Evolutionary conservation across 1,284 basidiomycete species (phyloP).

Genomic region (Cryptococcus sp.): DNA sequence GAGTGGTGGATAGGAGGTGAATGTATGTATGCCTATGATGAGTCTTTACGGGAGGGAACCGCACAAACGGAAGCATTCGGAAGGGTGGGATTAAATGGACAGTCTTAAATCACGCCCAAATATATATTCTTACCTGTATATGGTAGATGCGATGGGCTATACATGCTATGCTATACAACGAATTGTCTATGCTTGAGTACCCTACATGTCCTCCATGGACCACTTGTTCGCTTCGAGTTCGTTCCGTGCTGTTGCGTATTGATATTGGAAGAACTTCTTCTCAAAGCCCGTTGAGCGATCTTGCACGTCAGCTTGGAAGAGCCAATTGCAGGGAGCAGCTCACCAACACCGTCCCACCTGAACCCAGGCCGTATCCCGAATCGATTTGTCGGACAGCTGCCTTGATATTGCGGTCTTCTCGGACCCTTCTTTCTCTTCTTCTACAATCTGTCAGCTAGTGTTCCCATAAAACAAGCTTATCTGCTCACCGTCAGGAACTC

Average conservation of each 20-base stretch:
- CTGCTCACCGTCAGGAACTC: conserved; percentile 79
- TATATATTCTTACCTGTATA: neutral
- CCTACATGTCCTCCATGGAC: conserved; percentile 84
- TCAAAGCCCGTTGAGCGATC: conserved; percentile 93
- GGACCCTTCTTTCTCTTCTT: conserved; percentile 65
- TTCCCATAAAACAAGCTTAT: neutral
- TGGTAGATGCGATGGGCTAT: no score
- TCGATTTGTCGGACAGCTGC: conserved; percentile 88
- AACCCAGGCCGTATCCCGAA: conserved; percentile 93
- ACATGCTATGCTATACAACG: no score
- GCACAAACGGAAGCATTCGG: neutral
- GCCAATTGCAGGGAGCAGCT: conserved; percentile 37
- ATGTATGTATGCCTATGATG: neutral
- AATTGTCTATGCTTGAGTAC: neutral
- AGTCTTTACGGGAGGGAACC: neutral
- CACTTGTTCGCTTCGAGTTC: conserved; percentile 69
- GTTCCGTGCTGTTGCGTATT: conserved; percentile 65
- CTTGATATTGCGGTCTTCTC: conserved; percentile 74
- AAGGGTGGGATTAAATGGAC: neutral
- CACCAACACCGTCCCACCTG: conserved; percentile 94
- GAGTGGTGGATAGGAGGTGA: neutral
- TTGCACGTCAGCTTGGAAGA: conserved; percentile 37
- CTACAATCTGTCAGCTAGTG: conserved; percentile 43
- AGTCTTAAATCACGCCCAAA: neutral
- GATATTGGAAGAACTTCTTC: conserved; percentile 78